Conservation (phyloP, 768 basidiomycete genomes). For the Lactarius sp. region DNA sequence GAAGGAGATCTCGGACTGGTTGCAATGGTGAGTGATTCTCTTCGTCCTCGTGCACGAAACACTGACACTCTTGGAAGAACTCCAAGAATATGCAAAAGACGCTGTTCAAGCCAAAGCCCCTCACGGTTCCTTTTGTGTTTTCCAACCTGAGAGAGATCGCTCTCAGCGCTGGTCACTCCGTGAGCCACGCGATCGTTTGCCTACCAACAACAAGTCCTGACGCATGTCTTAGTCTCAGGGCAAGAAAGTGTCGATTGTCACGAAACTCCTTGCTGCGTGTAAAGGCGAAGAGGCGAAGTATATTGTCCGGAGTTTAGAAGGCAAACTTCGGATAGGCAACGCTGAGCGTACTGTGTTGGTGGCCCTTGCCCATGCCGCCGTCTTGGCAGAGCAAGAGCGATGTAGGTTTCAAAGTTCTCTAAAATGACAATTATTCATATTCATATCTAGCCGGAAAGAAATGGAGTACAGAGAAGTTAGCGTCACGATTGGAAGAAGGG, state of each 20-base stretch:
- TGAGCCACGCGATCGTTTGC: constrained; percentile 34
- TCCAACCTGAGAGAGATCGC: constrained; percentile 89
- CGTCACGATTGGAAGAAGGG: constrained; percentile 69
- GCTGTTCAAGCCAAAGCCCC: constrained; percentile 87
- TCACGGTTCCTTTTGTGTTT: constrained; percentile 88
- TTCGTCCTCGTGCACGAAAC: not conserved
- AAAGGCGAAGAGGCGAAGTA: constrained; percentile 93
- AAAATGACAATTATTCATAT: not conserved
- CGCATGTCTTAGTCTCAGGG: constrained; percentile 66
- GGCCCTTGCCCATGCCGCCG: constrained; percentile 87
- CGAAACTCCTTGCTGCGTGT: constrained; percentile 88
- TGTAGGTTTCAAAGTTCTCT: constrained; percentile 33
- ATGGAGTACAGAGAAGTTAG: constrained; percentile 68
- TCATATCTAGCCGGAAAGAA: constrained; percentile 56
- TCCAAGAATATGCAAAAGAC: constrained; percentile 93
- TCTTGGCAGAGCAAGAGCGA: constrained; percentile 71
- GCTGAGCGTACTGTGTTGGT: constrained; percentile 95
- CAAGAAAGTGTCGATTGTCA: constrained; percentile 94
- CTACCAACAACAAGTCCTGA: not conserved
- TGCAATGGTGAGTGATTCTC: constrained; percentile 64
- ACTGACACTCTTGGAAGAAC: constrained; percentile 45
- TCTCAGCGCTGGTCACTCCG: constrained; percentile 74
- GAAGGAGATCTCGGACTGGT: constrained; percentile 95
- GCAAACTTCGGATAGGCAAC: constrained; percentile 94
- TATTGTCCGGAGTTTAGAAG: constrained; percentile 91